phyloP scores from a whole-genome alignment of 2,329 filamentous ascomycete genomes.

The Ophiostoma sp. region DNA sequence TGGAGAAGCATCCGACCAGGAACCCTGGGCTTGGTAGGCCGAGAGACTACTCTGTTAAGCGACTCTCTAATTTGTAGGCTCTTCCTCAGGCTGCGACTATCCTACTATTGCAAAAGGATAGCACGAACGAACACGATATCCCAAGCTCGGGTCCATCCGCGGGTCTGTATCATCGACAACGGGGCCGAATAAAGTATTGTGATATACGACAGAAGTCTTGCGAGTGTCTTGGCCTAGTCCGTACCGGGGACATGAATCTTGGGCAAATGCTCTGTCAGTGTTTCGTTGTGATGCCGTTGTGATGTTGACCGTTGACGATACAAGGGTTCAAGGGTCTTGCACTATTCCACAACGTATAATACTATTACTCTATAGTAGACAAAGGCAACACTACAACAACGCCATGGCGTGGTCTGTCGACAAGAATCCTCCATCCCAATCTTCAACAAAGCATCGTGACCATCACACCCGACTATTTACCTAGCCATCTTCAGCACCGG shows the following conservation, averaged over 20 bases:
- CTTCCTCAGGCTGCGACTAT: too few species aligned
- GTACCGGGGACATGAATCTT: too few species aligned
- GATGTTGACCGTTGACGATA: background rate
- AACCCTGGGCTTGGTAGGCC: background rate
- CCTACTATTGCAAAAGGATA: background rate
- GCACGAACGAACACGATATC: background rate
- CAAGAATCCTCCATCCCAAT: background rate
- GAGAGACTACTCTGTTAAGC: too few species aligned
- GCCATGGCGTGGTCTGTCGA: background rate
- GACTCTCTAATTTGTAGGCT: too few species aligned
- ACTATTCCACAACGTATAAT: too few species aligned
- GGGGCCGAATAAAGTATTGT: background rate
- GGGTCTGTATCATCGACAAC: slow-evolving; percentile 5
- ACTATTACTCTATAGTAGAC: too few species aligned
- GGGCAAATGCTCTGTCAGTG: too few species aligned
- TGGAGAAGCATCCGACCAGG: slow-evolving; percentile 9
- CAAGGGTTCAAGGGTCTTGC: background rate
- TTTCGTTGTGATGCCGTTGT: background rate
- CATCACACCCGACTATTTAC: background rate
- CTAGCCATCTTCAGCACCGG: background rate
- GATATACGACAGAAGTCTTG: slow-evolving; percentile 2
- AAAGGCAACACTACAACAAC: background rate
- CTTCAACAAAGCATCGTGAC: background rate
- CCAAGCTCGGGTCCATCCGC: slow-evolving; percentile 12
- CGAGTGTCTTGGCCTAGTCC: background rate